Base-by-base conservation (phyloP, 257 asterid species). In the Ligustrum vulgare region DNA sequence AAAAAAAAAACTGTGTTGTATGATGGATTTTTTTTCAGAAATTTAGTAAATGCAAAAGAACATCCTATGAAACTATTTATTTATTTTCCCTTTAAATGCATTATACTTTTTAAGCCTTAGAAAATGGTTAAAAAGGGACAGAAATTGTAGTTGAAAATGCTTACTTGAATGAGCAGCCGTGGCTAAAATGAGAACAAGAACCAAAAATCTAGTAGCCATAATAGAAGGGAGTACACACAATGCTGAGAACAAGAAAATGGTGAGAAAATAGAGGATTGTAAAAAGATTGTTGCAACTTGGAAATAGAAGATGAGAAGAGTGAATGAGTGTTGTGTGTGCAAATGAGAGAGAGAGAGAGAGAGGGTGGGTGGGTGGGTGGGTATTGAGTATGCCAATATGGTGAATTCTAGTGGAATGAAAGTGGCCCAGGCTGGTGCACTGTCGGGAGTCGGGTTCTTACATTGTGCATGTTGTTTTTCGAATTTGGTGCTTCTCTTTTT, bases 101-200 rank as follows among this genome's bases (percentile, higher is more conserved):
- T 9, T 39, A 18, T 2, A 20, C 22, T 1, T n/a, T 56, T 56
- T n/a, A 56, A 56, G 6, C 31, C 31, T 56, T 8, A 36, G 25
- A 2, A 70, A 15, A 8, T 9, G 36, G 51, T 36, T 23, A 25
- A 70, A 3, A 11, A 18, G 23, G 60, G 51, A 20, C 0, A 54
- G 35, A 3, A 58, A 56, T 18, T 68, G 58, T 41, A 10, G 34
- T 62, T 3, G 37, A 56, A 41, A 20, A 45, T 54, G 74, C 91
- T 84, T 89, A 91, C 98, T 82, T 70, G 97, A 89, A 85, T 84
- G 88, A 41, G 79, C 84, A 79, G 93, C 88, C 93, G 88, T 88
- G 86, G 94, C 82, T 72, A 91, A 62, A 41, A 93, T 72, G 77
- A 93, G 88, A 62, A 87, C 31, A 51, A 80, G 89, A 66, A 87